phyloP scores from a whole-genome alignment of 257 asterid genomes.

The Capsicum rhomboideum region DNA sequence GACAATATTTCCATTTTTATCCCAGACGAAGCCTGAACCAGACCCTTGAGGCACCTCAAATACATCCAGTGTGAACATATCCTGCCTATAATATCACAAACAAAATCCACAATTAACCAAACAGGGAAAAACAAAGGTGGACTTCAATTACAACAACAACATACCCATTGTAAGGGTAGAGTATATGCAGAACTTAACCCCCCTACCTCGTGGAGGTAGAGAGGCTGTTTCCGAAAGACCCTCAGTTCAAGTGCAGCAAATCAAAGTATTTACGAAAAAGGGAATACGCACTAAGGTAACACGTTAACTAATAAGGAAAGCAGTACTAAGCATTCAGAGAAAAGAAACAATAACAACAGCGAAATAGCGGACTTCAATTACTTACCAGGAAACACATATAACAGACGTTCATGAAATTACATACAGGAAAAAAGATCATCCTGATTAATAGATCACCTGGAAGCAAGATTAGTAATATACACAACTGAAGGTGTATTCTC shows the following conservation, averaged over 20 bases:
- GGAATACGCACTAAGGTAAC: no score
- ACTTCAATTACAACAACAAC: not conserved
- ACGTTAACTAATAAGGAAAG: no score
- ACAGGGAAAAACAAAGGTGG: not conserved
- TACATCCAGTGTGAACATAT: constrained; percentile 83
- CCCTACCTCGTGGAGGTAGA: no score
- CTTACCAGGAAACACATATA: not conserved
- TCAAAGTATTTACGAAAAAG: no score
- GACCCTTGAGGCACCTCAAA: constrained; percentile 98
- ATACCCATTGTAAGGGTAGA: no score
- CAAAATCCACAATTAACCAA: not conserved
- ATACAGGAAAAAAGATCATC: not conserved
- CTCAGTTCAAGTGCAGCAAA: no score
- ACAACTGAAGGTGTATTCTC: constrained; percentile 96
- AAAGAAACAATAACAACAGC: not conserved
- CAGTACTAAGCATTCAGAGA: no score
- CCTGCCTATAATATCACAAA: constrained; percentile 56
- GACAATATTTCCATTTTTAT: constrained; percentile 64
- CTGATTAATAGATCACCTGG: constrained; percentile 31
- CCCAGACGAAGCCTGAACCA: constrained; percentile 98
- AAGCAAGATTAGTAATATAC: constrained; percentile 85
- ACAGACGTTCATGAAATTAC: not conserved
- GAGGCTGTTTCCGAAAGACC: no score
- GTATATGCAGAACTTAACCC: no score
- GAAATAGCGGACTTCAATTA: not conserved